Evolutionary conservation across 1,284 basidiomycete species (phyloP).

Genomic region (Microbotryum scabiosae): DNA sequence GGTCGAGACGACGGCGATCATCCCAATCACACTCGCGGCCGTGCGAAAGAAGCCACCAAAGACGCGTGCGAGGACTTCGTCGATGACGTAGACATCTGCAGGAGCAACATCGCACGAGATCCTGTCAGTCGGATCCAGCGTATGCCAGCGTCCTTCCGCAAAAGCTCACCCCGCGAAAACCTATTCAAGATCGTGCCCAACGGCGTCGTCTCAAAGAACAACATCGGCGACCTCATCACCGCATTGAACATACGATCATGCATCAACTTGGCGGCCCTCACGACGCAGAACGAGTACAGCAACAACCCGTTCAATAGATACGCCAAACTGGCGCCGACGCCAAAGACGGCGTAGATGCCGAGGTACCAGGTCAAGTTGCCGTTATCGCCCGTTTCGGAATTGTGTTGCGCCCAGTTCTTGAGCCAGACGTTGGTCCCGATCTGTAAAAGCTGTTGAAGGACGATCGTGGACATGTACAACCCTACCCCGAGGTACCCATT

Average conservation of each 20-base stretch:
- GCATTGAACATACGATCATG: slow-evolving; percentile 58
- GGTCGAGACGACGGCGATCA: slow-evolving; percentile 66
- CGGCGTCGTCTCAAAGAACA: slow-evolving; percentile 59
- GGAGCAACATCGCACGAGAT: slow-evolving; percentile 79
- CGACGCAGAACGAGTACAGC: slow-evolving; percentile 69
- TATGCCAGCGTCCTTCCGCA: too few relatives aligned
- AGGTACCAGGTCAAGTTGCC: slow-evolving; percentile 36
- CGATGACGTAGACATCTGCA: slow-evolving; percentile 84
- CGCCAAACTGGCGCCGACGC: slow-evolving; percentile 6
- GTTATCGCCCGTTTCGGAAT: slow-evolving; percentile 54
- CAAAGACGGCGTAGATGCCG: slow-evolving; percentile 30
- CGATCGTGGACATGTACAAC: slow-evolving; percentile 55
- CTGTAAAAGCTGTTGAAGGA: slow-evolving; percentile 44
- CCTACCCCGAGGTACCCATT: slow-evolving; percentile 62
- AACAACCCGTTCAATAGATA: slow-evolving; percentile 39
- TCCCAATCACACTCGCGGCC: slow-evolving; percentile 53
- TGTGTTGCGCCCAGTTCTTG: slow-evolving; percentile 71
- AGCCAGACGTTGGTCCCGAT: slow-evolving; percentile 60
- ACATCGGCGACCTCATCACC: slow-evolving; percentile 70
- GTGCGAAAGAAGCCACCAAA: slow-evolving; percentile 61
- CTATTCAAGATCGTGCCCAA: slow-evolving; percentile 18
- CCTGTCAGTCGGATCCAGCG: slow-evolving; percentile 33
- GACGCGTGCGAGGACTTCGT: slow-evolving; percentile 62
- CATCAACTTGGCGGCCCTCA: slow-evolving; percentile 63
- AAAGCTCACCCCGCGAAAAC: too few relatives aligned